A percentile compares a stretch with the other conserved stretches of the same genome.
Evolutionary conservation across 257 asterid genomes (phyloP).

Genomic region (Plectranthus barbatus): DNA sequence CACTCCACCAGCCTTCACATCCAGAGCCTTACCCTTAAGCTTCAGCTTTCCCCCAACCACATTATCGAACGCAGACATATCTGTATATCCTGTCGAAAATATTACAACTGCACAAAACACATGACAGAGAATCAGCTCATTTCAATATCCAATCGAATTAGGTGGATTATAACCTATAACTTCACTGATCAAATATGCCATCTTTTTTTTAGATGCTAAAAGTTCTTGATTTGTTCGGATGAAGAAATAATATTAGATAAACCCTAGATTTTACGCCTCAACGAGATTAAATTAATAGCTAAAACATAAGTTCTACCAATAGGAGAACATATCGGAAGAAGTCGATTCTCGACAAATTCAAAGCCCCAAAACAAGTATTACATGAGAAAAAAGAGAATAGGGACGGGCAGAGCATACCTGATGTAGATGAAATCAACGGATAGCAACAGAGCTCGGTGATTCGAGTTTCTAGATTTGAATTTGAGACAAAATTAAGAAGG

Average conservation of each 20-base stretch:
- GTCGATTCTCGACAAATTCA: no score
- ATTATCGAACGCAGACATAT: conserved; percentile 76
- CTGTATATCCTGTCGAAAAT: conserved; percentile 19
- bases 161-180: no score
- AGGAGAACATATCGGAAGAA: no score
- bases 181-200: background rate
- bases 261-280: no score
- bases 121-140: no score
- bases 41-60: conserved; percentile 82
- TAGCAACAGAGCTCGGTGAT: background rate
- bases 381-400: background rate
- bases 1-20: conserved; percentile 62
- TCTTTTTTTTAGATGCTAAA: background rate
- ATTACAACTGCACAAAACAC: no score
- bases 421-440: background rate
- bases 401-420: conserved; percentile 7
- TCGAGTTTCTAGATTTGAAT: background rate
- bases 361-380: background rate
- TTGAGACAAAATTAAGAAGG: no score
- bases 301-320: background rate
- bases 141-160: no score
- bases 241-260: background rate
- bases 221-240: background rate
- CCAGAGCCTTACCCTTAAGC: conserved; percentile 93
- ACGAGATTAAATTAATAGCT: background rate